These are phyloP conservation scores for Ilyonectria mors-panacis DNA, from an alignment of 2,329 filamentous ascomycete genomes.

Conservation along the genomic window DNA sequence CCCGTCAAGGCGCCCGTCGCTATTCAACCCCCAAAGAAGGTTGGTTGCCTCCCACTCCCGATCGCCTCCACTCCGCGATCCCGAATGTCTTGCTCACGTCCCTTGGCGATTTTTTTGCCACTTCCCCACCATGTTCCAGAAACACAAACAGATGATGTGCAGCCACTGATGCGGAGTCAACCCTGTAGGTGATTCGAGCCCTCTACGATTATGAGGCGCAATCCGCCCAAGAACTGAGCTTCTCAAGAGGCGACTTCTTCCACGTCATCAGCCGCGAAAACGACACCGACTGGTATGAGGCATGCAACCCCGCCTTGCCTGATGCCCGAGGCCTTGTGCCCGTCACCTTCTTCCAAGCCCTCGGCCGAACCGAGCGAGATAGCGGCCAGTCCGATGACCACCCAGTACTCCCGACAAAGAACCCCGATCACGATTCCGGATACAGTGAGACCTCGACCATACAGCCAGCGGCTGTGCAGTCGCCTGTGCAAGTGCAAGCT, in stretches of 20 bases:
- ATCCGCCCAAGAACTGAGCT: conserved; percentile 84
- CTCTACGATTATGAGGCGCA: conserved; percentile 92
- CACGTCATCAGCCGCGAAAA: conserved; percentile 97
- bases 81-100: conserved; percentile 36
- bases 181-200: conserved; percentile 89
- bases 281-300: conserved; percentile 97
- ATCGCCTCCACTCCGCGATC: conserved; percentile 30
- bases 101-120: conserved; percentile 26
- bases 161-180: conserved; percentile 39
- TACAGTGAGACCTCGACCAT: conserved; percentile 67
- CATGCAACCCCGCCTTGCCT: conserved; percentile 92
- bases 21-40: conserved; percentile 94
- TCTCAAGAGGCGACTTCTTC: conserved; percentile 96
- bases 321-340: conserved; percentile 92
- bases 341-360: conserved; percentile 91
- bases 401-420: conserved; percentile 65
- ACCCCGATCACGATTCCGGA: conserved; percentile 89
- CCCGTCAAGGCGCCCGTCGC: conserved; percentile 88
- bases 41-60: conserved; percentile 59
- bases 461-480: conserved; percentile 33
- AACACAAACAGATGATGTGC: conserved; percentile 26
- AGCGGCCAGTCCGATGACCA: conserved; percentile 79
- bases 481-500: conserved; percentile 32
- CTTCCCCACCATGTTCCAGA: conserved; percentile 35
- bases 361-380: conserved; percentile 93